Percentiles rank a stretch among this genome's conserved stretches.
Conservation (phyloP, 2,329 filamentous ascomycete species). For the Cytospora chrysosperma region DNA sequence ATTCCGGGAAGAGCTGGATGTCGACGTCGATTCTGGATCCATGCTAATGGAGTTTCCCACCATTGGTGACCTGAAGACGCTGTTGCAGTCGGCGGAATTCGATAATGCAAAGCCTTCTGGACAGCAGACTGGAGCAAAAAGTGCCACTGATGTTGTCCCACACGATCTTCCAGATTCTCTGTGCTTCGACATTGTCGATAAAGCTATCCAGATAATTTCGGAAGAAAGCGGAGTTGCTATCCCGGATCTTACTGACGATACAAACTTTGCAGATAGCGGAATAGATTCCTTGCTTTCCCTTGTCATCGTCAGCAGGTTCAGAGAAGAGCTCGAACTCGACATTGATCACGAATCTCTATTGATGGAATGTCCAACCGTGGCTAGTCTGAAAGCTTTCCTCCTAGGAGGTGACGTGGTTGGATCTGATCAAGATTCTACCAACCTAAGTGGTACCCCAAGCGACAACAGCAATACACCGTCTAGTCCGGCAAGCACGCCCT, state of each 20-base stretch:
- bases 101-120: constrained; percentile 47
- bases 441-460: constrained; percentile 29
- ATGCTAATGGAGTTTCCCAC: constrained; percentile 33
- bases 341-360: constrained; percentile 53
- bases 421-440: constrained; percentile 34
- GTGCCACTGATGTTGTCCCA: constrained; percentile 35
- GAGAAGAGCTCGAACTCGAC: constrained; percentile 57
- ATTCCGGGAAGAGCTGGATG: constrained; percentile 34
- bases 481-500: constrained; percentile 52
- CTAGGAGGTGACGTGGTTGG: constrained; percentile 37
- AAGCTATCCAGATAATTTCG: constrained; percentile 53
- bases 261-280: constrained; percentile 56
- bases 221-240: constrained; percentile 54
- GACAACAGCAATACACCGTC: constrained; percentile 33
- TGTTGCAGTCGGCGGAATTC: constrained; percentile 22
- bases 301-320: constrained; percentile 55
- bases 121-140: constrained; percentile 44
- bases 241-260: constrained; percentile 55
- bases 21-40: constrained; percentile 31
- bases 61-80: constrained; percentile 5
- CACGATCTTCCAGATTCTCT: not conserved
- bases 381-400: constrained; percentile 46
- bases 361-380: constrained; percentile 53
- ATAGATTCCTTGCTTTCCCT: constrained; percentile 61
- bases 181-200: constrained; percentile 27